Conservation (phyloP, 1,284 basidiomycete genomes). For the Cutaneotrichosporon cyanovorans region DNA sequence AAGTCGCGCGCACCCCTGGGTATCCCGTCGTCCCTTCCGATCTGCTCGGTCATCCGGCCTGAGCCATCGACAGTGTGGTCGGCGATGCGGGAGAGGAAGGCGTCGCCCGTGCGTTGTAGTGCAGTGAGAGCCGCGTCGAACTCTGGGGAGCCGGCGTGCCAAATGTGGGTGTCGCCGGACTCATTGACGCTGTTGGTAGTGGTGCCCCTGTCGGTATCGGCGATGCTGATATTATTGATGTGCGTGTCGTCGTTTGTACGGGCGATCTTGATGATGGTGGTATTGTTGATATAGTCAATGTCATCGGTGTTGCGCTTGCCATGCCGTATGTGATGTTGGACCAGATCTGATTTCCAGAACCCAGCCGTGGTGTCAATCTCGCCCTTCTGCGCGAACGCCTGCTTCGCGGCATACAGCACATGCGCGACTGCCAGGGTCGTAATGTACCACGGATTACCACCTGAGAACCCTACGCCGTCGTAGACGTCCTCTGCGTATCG, state of each 20-base stretch:
- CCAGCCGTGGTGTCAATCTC: slow-evolving; percentile 13
- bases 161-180: neutral
- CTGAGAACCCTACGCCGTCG: slow-evolving; percentile 41
- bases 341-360: slow-evolving; percentile 31
- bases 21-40: slow-evolving; percentile 16
- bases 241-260: too few relatives aligned
- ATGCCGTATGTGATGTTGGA: too few relatives aligned
- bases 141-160: slow-evolving; percentile 3
- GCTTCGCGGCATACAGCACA: slow-evolving; percentile 36
- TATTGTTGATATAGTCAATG: slow-evolving; percentile 10
- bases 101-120: slow-evolving; percentile 35
- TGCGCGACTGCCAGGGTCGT: slow-evolving; percentile 46
- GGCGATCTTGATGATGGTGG: neutral
- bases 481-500: slow-evolving; percentile 49
- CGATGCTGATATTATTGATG: too few relatives aligned
- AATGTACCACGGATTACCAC: slow-evolving; percentile 48
- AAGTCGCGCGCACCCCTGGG: slow-evolving; percentile 41
- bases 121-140: slow-evolving; percentile 22
- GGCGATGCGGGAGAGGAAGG: slow-evolving; percentile 25
- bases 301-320: too few relatives aligned
- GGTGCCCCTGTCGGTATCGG: too few relatives aligned
- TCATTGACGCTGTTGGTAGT: too few relatives aligned
- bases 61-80: slow-evolving; percentile 5
- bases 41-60: slow-evolving; percentile 47
- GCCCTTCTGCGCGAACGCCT: slow-evolving; percentile 12